These are phyloP conservation scores for Mycena leptocephala DNA, from an alignment of 768 basidiomycete species.

Conservation along the genomic window DNA sequence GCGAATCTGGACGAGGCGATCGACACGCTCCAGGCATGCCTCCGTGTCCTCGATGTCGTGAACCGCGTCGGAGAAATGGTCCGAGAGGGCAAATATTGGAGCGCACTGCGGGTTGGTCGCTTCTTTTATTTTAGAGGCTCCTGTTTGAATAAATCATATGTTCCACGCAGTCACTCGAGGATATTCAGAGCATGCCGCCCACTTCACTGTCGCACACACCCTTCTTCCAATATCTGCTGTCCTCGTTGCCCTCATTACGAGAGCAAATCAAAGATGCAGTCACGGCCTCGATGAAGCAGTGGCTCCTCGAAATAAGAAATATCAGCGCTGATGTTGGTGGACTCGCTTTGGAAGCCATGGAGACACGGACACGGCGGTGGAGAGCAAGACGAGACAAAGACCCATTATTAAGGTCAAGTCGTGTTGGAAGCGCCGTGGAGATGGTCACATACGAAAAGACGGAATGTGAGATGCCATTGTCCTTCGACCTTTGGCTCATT, in stretches of 20 bases:
- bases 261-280: slow-evolving; percentile 94
- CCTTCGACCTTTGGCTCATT: slow-evolving; percentile 3
- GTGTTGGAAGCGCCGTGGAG: slow-evolving; percentile 94
- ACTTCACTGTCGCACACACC: slow-evolving; percentile 93
- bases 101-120: slow-evolving; percentile 90
- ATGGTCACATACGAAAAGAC: slow-evolving; percentile 93
- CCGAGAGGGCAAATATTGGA: slow-evolving; percentile 95
- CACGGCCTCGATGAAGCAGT: slow-evolving; percentile 95
- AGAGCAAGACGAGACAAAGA: slow-evolving; percentile 88
- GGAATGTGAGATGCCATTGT: slow-evolving; percentile 79
- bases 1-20: slow-evolving; percentile 97
- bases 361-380: slow-evolving; percentile 87
- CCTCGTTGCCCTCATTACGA: slow-evolving; percentile 92
- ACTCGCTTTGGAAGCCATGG: slow-evolving; percentile 93
- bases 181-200: slow-evolving; percentile 92
- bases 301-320: slow-evolving; percentile 96
- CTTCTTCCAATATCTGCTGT: slow-evolving; percentile 92
- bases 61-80: slow-evolving; percentile 96
- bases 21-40: slow-evolving; percentile 93
- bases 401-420: slow-evolving; percentile 79
- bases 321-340: slow-evolving; percentile 89
- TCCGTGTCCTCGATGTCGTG: slow-evolving; percentile 94
- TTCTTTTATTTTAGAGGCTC: slow-evolving; percentile 48
- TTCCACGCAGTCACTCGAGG: slow-evolving; percentile 87
- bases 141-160: slow-evolving; percentile 51